A percentile compares a stretch with the other conserved stretches of the same genome.
Evolutionary conservation across 1,284 basidiomycete species (phyloP).

Genomic region (Porogramme epimiltina): DNA sequence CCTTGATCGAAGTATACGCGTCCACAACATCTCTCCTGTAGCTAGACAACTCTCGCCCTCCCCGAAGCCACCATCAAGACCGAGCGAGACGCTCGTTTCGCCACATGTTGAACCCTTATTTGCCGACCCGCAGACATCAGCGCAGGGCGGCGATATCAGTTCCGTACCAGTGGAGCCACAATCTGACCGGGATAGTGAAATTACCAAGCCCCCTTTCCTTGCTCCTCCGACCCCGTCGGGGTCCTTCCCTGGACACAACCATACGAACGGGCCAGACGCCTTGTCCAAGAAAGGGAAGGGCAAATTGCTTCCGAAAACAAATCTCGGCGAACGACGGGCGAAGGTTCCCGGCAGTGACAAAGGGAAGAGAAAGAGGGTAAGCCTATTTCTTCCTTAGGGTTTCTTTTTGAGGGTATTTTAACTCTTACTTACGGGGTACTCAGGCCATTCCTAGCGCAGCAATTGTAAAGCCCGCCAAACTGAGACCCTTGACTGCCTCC

Average conservation of each 20-base stretch:
- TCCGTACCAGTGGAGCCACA: neutral
- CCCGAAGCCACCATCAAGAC: neutral
- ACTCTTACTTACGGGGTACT: no score
- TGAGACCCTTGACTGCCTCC: constrained; percentile 17
- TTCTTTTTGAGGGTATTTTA: neutral
- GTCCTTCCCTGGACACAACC: neutral
- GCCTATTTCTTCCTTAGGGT: constrained; percentile 5
- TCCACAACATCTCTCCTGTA: constrained; percentile 14
- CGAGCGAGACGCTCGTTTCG: constrained; percentile 6
- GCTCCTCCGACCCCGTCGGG: constrained; percentile 7
- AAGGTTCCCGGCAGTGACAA: constrained; percentile 13
- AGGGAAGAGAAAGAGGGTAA: constrained; percentile 17
- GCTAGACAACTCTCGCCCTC: constrained; percentile 20
- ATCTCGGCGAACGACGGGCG: constrained; percentile 10
- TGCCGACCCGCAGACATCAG: neutral
- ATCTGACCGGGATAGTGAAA: neutral
- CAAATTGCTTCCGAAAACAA: constrained; percentile 9
- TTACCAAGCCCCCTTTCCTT: neutral
- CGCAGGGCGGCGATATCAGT: neutral
- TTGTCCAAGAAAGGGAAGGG: constrained; percentile 14
- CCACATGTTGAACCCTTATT: neutral
- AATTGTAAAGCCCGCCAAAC: constrained; percentile 22
- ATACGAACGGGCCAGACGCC: neutral
- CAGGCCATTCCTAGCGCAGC: constrained; percentile 16
- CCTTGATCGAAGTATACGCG: constrained; percentile 4